Evolutionary conservation across 1,284 basidiomycete genomes (phyloP).

Genomic region (Xerocomus cyaneibrunnescens): DNA sequence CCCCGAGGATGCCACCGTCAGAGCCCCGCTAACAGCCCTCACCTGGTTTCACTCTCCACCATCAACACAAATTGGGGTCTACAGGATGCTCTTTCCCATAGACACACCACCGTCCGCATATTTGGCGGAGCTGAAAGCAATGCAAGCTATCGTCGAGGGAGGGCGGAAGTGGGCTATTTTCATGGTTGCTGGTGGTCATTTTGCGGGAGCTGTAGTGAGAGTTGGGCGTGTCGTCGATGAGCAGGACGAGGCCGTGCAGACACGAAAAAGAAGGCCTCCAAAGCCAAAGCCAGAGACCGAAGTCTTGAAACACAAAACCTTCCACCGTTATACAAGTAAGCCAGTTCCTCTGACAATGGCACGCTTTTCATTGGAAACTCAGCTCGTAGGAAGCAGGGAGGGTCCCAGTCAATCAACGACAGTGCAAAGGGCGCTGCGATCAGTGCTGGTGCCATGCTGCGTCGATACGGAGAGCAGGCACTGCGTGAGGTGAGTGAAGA

Average conservation of each 20-base stretch:
- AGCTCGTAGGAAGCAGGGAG: conserved; percentile 98
- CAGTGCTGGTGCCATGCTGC: conserved; percentile 92
- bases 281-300: conserved; percentile 69
- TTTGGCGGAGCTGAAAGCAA: conserved; percentile 57
- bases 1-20: conserved; percentile 41
- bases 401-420: conserved; percentile 91
- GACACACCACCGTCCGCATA: conserved; percentile 45
- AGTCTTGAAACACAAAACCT: conserved; percentile 91
- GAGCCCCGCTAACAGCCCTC: conserved; percentile 69
- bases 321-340: conserved; percentile 97
- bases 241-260: conserved; percentile 31
- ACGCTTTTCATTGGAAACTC: not conserved
- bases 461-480: conserved; percentile 94
- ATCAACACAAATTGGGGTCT: conserved; percentile 85
- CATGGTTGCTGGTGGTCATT: conserved; percentile 97
- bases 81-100: conserved; percentile 71
- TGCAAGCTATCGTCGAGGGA: conserved; percentile 62
- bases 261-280: conserved; percentile 56
- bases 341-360: conserved; percentile 8
- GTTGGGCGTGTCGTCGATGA: conserved; percentile 56
- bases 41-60: conserved; percentile 88
- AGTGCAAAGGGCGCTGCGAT: conserved; percentile 91
- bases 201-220: conserved; percentile 87
- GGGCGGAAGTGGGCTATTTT: conserved; percentile 90
- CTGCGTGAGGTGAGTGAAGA: conserved; percentile 72